Percentiles rank a stretch among this genome's conserved stretches.
phyloP scores from a whole-genome alignment of 768 basidiomycete genomes.

The Suillus americanus region DNA sequence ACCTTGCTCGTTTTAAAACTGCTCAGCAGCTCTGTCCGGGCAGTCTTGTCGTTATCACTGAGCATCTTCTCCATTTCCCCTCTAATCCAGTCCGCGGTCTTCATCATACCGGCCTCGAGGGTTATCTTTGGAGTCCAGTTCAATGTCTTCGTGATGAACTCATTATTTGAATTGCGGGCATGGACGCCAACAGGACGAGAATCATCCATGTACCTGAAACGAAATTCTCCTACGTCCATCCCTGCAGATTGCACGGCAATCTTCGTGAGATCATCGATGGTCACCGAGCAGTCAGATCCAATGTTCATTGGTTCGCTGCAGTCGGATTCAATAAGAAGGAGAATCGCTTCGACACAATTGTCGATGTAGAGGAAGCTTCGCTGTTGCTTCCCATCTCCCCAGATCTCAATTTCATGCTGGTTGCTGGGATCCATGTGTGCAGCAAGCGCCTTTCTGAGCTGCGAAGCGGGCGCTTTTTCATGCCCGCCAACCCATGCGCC shows the following conservation, averaged over 20 bases:
- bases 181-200: conserved; percentile 45
- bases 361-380: conserved; percentile 57
- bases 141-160: conserved; percentile 29
- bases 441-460: conserved; percentile 52
- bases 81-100: conserved; percentile 49
- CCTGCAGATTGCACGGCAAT: conserved; percentile 38
- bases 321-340: conserved; percentile 42
- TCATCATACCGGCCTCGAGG: conserved; percentile 47
- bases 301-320: conserved; percentile 44
- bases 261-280: conserved; percentile 42
- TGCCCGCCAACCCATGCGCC: conserved; percentile 53
- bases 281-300: conserved; percentile 45
- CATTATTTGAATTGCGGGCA: conserved; percentile 54
- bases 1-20: conserved; percentile 36
- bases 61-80: conserved; percentile 33
- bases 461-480: conserved; percentile 59
- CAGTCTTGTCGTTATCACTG: conserved; percentile 3
- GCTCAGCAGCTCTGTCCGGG: conserved; percentile 18
- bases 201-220: conserved; percentile 25
- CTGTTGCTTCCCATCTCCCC: conserved; percentile 54
- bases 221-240: conserved; percentile 26
- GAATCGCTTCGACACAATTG: conserved; percentile 52
- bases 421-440: conserved; percentile 13
- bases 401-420: conserved; percentile 44
- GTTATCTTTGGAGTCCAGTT: conserved; percentile 43